Evolutionary conservation across 106 monocot genomes (phyloP).

Genomic region (Dioscorea dumetorum): DNA sequence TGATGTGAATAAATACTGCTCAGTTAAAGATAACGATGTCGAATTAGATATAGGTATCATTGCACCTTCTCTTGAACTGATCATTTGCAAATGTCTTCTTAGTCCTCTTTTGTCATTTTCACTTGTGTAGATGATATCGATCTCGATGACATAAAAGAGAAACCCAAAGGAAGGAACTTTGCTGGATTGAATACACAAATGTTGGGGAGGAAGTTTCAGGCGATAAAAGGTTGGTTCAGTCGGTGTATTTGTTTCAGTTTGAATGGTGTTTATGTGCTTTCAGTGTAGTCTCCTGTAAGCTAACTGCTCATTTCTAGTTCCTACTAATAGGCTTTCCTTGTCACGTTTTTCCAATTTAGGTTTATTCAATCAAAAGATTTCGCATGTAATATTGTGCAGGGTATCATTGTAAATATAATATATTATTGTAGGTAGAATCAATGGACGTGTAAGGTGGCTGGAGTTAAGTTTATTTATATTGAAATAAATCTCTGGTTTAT

Average conservation of each 20-base stretch:
- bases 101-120: slow-evolving; percentile 2
- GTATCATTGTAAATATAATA: neutral
- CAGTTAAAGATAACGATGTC: slow-evolving; percentile 24
- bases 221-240: slow-evolving; percentile 43
- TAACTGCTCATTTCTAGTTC: too few species aligned
- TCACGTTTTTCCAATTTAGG: neutral
- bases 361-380: neutral
- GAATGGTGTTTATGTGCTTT: too few species aligned
- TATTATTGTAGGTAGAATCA: neutral
- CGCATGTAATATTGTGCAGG: neutral
- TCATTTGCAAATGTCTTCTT: neutral
- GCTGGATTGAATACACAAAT: slow-evolving; percentile 42
- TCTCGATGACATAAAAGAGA: slow-evolving; percentile 45
- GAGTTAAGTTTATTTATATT: neutral
- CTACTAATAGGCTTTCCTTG: neutral
- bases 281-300: too few species aligned
- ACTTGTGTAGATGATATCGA: slow-evolving; percentile 51
- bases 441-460: neutral
- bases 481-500: neutral
- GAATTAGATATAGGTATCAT: slow-evolving; percentile 57
- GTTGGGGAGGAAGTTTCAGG: slow-evolving; percentile 43
- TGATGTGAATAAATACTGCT: slow-evolving; percentile 15
- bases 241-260: too few species aligned
- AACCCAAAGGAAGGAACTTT: slow-evolving; percentile 50
- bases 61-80: neutral